Conservation (phyloP, 1,139 yeast genomes). For the Arxiozyma heterogenica region DNA sequence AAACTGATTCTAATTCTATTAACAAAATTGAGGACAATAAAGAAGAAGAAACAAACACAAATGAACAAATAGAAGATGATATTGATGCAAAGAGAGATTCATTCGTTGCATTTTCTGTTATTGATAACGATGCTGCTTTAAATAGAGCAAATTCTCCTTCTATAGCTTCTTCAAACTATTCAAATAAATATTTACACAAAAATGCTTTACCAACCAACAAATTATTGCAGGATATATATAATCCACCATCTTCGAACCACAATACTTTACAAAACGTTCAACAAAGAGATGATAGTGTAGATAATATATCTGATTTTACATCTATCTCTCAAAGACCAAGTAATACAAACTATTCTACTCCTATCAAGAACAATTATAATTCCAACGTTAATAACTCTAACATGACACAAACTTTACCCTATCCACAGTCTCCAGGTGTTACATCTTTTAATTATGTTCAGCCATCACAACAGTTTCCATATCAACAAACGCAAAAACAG, state of each 20-base stretch:
- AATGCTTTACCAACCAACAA: constrained; percentile 11
- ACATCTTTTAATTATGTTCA: neutral
- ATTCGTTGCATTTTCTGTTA: constrained; percentile 18
- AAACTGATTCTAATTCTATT: too few species aligned
- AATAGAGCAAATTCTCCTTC: constrained; percentile 5
- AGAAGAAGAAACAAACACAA: constrained; percentile 5
- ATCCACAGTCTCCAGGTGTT: constrained; percentile 37
- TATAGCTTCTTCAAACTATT: constrained; percentile 7
- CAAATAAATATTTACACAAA: constrained; percentile 9
- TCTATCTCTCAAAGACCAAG: constrained; percentile 71
- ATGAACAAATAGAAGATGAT: constrained; percentile 6
- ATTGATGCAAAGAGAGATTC: constrained; percentile 12
- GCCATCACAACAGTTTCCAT: constrained; percentile 2
- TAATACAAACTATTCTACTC: constrained; percentile 44
- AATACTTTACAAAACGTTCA: neutral
- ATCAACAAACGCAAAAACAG: constrained; percentile 10
- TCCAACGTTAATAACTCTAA: constrained; percentile 8
- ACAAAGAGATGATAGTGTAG: neutral
- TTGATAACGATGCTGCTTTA: constrained; percentile 12
- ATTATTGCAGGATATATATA: constrained; percentile 19
- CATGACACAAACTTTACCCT: constrained; percentile 6
- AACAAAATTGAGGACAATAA: neutral
- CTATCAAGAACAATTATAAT: constrained; percentile 4
- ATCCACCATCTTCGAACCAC: constrained; percentile 3
- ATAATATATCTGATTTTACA: constrained; percentile 53